Percentiles rank a stretch among this genome's conserved stretches.
These are phyloP conservation scores for Leptographium lundbergii DNA, from an alignment of 2,329 filamentous ascomycete genomes.

Conservation along the genomic window DNA sequence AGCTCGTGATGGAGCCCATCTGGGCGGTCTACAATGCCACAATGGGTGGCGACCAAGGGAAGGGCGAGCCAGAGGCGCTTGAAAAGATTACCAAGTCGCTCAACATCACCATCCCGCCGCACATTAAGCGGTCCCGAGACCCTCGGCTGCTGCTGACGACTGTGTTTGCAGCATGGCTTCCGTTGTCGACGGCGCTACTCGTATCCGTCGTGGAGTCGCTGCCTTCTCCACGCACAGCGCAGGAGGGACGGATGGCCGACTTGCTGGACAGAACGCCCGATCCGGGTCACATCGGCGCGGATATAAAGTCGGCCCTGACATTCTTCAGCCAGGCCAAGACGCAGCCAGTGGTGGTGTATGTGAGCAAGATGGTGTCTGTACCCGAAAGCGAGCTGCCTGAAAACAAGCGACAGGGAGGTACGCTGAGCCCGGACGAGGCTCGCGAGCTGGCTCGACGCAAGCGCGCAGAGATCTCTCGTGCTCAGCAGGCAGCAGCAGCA, in stretches of 20 bases:
- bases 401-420: conserved; percentile 56
- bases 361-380: conserved; percentile 96
- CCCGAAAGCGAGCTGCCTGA: conserved; percentile 84
- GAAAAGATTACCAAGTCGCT: conserved; percentile 95
- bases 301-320: conserved; percentile 68
- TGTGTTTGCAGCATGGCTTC: conserved; percentile 81
- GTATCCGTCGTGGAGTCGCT: conserved; percentile 91
- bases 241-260: conserved; percentile 66
- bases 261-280: conserved; percentile 73
- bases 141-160: conserved; percentile 72
- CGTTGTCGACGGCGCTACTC: conserved; percentile 79
- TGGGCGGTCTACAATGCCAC: conserved; percentile 95
- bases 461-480: conserved; percentile 72
- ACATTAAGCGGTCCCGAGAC: conserved; percentile 73
- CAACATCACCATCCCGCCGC: conserved; percentile 69
- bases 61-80: conserved; percentile 67
- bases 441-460: conserved; percentile 78
- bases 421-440: conserved; percentile 80
- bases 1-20: conserved; percentile 86
- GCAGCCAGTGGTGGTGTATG: conserved; percentile 80
- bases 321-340: conserved; percentile 55
- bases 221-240: conserved; percentile 69
- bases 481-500: conserved; percentile 44
- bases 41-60: conserved; percentile 66
- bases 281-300: conserved; percentile 52